These are phyloP conservation scores for Pseudopithomyces chartarum DNA, from an alignment of 2,329 filamentous ascomycete genomes.

Conservation along the genomic window DNA sequence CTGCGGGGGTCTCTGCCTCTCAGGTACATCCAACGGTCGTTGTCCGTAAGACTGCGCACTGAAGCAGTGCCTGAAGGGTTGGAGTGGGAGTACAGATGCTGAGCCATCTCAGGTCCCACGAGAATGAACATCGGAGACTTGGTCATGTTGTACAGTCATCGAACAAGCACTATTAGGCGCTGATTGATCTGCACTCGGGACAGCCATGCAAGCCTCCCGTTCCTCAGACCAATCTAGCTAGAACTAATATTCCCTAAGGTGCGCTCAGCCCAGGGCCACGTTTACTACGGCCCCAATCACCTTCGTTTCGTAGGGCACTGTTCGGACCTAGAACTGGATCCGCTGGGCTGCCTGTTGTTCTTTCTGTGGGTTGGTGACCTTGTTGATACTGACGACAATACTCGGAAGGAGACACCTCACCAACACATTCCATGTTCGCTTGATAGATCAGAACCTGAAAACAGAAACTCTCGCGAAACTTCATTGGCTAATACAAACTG, in stretches of 20 bases:
- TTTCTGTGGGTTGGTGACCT: neutral
- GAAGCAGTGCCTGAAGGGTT: neutral
- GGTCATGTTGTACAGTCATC: neutral
- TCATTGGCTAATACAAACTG: neutral
- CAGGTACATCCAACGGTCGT: neutral
- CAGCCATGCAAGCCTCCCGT: neutral
- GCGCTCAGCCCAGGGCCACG: conserved; percentile 2
- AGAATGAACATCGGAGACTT: neutral
- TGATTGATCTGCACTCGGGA: neutral
- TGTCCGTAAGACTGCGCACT: neutral
- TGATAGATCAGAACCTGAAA: neutral
- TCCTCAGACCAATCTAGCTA: neutral
- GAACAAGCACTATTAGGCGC: conserved; percentile 1
- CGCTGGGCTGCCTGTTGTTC: neutral
- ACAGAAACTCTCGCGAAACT: neutral
- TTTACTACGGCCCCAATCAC: neutral
- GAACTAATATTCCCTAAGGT: neutral
- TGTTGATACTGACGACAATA: conserved; percentile 1
- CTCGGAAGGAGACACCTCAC: conserved; percentile 2
- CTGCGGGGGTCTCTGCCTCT: conserved; percentile 5
- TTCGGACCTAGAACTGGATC: conserved; percentile 1
- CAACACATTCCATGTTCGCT: neutral
- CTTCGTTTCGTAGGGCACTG: neutral
- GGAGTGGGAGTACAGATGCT: too few species aligned
- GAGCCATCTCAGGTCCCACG: neutral